Evolutionary conservation across 208 protist species (phyloP), one percentile per base, ranked within the genome.

Genomic region (Leishmania braziliensis): DNA sequence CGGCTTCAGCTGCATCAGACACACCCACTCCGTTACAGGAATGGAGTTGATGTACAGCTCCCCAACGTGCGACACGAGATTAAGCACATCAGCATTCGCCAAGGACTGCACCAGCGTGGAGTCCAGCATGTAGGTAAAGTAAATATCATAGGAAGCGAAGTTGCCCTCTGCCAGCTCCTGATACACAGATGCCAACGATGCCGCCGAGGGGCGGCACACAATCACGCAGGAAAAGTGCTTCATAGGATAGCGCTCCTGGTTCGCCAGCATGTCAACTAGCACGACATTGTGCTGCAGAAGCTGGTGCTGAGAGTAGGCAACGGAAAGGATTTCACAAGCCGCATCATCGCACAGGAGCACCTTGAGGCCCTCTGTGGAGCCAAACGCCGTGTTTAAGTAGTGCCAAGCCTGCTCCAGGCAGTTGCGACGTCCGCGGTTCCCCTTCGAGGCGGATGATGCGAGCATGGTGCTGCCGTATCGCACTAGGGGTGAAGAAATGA

Each of bases 251-350:
- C 95, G 89, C 12, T 85, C 82, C 69, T 75, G 92, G 72, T 95
- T 96, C 26, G 96, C 85, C 33, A 99, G 84, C 76, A 93, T 90
- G 79, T 99, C 98, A 56, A 99, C 96, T 26, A 99, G 89, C 72
- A 99, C 99, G 14, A 99, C 96, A 80, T 99, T 96, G 79, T 99
- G 97, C 80, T 98, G 96, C 74, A 99, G 89, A 53, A 99, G 97
- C 81, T 99, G 93, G 48, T 98, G 97, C 85, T 99, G 97, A 26
- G 97, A 98, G 83, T 97, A 99, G 29, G 97, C 95, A 75, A 99
- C 92, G 48, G 91, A 96, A 20, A 99, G 87, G 43, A 99, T 98
- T 73, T 88, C 92, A 39, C 94, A 94, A 70, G 97, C 98, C 69
- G 97, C 93, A 77, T 98, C 93, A 86, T 99, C 99, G 75, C 99